These are phyloP conservation scores for Plantago coronopus DNA, from an alignment of 305 asterid species.

Conservation along the genomic window DNA sequence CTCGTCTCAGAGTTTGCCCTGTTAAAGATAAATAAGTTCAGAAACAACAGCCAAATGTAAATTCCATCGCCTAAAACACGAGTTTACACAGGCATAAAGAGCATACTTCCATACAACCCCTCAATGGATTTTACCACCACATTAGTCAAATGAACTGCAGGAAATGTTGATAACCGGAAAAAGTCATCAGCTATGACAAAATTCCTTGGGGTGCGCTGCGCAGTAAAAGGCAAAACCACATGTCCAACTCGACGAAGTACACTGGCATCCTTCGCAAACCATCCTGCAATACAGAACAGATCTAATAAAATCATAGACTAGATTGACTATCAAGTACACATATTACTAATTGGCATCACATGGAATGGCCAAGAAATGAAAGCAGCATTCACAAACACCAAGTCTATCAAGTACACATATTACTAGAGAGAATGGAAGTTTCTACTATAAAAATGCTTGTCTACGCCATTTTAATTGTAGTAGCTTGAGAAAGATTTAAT, in stretches of 20 bases:
- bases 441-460: no score
- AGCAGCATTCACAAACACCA: no score
- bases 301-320: slow-evolving; percentile 7
- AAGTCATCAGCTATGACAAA: slow-evolving; percentile 79
- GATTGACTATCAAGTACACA: neutral
- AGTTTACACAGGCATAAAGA: slow-evolving; percentile 20
- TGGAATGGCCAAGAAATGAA: no score
- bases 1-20: slow-evolving; percentile 91
- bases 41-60: slow-evolving; percentile 7
- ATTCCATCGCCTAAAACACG: slow-evolving; percentile 6
- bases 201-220: slow-evolving; percentile 77
- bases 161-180: slow-evolving; percentile 54
- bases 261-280: slow-evolving; percentile 88
- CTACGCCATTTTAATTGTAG: no score
- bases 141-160: slow-evolving; percentile 54
- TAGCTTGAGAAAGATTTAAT: no score
- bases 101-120: slow-evolving; percentile 85
- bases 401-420: no score
- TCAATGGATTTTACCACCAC: slow-evolving; percentile 69
- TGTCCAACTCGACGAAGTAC: slow-evolving; percentile 92
- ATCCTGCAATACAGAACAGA: slow-evolving; percentile 50
- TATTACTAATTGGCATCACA: neutral
- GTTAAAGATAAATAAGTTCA: slow-evolving; percentile 37
- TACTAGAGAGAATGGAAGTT: no score
- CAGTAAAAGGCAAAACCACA: slow-evolving; percentile 70